Evolutionary conservation across 768 basidiomycete species (phyloP).

Genomic region (Mycena amicta): DNA sequence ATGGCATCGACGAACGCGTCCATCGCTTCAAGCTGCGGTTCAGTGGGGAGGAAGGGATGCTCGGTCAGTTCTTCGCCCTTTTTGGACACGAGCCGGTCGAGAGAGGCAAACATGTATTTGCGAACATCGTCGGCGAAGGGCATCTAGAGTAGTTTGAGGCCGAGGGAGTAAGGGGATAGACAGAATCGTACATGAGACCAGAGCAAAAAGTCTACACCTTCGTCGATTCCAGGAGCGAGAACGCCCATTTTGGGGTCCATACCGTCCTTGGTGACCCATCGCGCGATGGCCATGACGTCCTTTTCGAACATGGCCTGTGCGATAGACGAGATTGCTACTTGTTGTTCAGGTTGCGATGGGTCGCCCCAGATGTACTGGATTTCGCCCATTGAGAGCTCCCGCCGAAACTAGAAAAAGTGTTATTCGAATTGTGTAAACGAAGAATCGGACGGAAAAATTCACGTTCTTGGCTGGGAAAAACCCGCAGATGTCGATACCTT

Average conservation of each 20-base stretch:
- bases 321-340: conserved; percentile 86
- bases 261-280: conserved; percentile 77
- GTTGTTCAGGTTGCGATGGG: conserved; percentile 61
- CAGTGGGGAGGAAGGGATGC: conserved; percentile 84
- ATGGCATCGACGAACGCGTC: conserved; percentile 84
- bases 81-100: conserved; percentile 71
- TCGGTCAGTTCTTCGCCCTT: conserved; percentile 72
- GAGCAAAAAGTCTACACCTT: conserved; percentile 75
- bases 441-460: conserved; percentile 18
- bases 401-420: conserved; percentile 61
- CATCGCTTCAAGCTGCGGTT: conserved; percentile 81
- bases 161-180: not conserved
- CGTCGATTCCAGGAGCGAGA: conserved; percentile 61
- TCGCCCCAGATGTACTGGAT: conserved; percentile 86
- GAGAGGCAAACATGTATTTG: conserved; percentile 82
- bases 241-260: conserved; percentile 87
- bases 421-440: too few relatives aligned
- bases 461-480: conserved; percentile 79
- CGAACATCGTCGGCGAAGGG: conserved; percentile 95
- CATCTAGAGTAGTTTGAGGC: conserved; percentile 53
- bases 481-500: conserved; percentile 86
- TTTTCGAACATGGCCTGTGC: conserved; percentile 79
- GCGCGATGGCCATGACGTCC: conserved; percentile 72
- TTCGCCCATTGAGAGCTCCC: conserved; percentile 83
- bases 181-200: conserved; percentile 72